Evolutionary conservation across 2,329 filamentous ascomycete genomes (phyloP), one percentile per base, ranked within the genome.

Genomic region (Neofusicoccum laricinum): DNA sequence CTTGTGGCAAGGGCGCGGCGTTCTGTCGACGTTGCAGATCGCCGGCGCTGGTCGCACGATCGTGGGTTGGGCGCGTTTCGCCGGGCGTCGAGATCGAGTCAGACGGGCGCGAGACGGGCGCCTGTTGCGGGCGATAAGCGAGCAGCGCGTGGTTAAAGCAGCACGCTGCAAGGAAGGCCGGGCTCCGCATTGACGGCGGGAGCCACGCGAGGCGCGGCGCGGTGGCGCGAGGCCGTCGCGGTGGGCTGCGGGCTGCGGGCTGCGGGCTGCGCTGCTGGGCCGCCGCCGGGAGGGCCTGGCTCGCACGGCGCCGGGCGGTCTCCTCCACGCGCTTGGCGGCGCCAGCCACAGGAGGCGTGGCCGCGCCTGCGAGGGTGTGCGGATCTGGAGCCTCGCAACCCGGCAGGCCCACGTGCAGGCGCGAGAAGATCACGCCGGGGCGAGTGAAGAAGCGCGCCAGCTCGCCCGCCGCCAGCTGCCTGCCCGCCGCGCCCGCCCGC

Each of bases 131-230:
- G 11, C 41, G 55, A 59, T 59, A 59, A 59, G 55, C 55, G 55
- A 59, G 55, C 40, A 59, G 41, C 53, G 53, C 55, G 55, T 59
- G 55, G 55, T 46, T 34, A 59, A 59, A 58, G 53, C 53, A 58
- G 51, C 49, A 17, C 34, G 48, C 50, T 53, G 50, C 51, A 55
- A 55, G 51, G 51, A 21, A 12, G 25, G 25, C 25, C 25, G 25
- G 7, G 25, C 25, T 30, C 25, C 25, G 55, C 55, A 59, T 36
- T 34, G 41, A 46, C 41, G 53, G 41, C 55, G 55, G 55, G 55
- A 59, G 30, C 55, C 55, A 59, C 55, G 55, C 55, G 55, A 36
- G 30, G 41, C 15, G 38, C 8, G 46, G 46, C 21, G 19, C 4
- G 46, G 8, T 12, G 25, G 21, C 25, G n/a, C 41, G 12, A n/a